These are phyloP conservation scores for Didymella keratinophila DNA, from an alignment of 2,329 filamentous ascomycete species.

Conservation along the genomic window DNA sequence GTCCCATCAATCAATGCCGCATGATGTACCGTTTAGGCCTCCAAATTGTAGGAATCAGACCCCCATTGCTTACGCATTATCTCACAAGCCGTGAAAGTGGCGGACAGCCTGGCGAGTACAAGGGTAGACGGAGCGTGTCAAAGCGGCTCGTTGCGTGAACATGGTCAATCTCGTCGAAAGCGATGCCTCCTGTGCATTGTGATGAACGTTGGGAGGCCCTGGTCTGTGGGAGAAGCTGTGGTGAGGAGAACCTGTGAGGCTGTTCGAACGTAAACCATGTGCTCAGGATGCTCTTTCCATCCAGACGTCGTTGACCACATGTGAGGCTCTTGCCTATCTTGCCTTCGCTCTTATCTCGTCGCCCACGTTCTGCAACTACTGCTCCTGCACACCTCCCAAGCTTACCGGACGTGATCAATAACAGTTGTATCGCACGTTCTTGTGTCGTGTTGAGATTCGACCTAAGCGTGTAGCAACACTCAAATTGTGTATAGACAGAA, in stretches of 20 bases:
- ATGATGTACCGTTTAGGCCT: background rate
- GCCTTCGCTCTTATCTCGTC: background rate
- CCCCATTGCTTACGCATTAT: background rate
- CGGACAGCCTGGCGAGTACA: background rate
- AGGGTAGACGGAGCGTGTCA: background rate
- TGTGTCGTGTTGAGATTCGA: background rate
- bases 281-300: background rate
- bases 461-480: background rate
- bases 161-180: background rate
- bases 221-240: too few species aligned
- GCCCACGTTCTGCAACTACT: background rate
- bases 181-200: background rate
- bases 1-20: too few species aligned
- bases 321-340: background rate
- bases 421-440: background rate
- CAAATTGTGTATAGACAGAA: background rate
- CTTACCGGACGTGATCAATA: background rate
- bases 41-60: background rate
- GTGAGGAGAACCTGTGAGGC: background rate
- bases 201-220: background rate
- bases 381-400: background rate
- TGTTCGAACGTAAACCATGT: background rate
- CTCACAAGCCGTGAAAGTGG: background rate
- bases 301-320: background rate
- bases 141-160: background rate